Evolutionary conservation across 2,329 filamentous ascomycete genomes (phyloP).

Genomic region (Paracoccidioides lutzii): DNA sequence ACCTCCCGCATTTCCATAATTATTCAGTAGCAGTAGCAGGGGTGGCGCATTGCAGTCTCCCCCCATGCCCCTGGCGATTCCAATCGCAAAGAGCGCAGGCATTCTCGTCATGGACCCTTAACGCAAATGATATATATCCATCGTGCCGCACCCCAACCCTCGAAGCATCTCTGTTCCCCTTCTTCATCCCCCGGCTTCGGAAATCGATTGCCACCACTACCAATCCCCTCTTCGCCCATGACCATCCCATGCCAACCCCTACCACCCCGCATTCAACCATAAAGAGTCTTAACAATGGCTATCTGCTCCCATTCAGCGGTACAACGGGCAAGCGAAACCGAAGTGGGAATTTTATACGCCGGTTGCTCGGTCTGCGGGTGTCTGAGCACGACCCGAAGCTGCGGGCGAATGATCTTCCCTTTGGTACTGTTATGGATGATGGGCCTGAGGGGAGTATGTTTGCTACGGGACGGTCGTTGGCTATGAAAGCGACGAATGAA

Average conservation of each 20-base stretch:
- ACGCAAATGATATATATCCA: not conserved
- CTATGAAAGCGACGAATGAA: slow-evolving; percentile 68
- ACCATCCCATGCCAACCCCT: slow-evolving; percentile 1
- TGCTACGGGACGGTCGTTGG: slow-evolving; percentile 55
- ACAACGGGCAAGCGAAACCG: slow-evolving; percentile 20
- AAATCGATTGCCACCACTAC: slow-evolving; percentile 3
- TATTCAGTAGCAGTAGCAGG: not conserved
- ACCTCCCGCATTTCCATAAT: not conserved
- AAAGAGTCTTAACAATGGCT: slow-evolving; percentile 3
- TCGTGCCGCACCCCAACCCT: slow-evolving; percentile 10
- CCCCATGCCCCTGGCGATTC: slow-evolving; percentile 9
- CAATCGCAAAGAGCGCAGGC: not conserved
- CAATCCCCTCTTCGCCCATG: not conserved
- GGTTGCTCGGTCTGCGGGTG: slow-evolving; percentile 24
- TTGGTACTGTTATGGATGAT: slow-evolving; percentile 43
- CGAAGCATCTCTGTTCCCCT: slow-evolving; percentile 21
- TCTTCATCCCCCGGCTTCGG: slow-evolving; percentile 9
- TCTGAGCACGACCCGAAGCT: slow-evolving; percentile 27
- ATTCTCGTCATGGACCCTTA: not conserved
- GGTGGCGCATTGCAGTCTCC: slow-evolving; percentile 7
- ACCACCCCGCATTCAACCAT: slow-evolving; percentile 2
- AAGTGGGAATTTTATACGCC: slow-evolving; percentile 20
- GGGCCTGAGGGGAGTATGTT: slow-evolving; percentile 50
- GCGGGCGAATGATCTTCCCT: slow-evolving; percentile 46
- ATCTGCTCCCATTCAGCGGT: slow-evolving; percentile 14